Conservation (phyloP, 2,329 filamentous ascomycete genomes). For the Trichoderma aggressivum region DNA sequence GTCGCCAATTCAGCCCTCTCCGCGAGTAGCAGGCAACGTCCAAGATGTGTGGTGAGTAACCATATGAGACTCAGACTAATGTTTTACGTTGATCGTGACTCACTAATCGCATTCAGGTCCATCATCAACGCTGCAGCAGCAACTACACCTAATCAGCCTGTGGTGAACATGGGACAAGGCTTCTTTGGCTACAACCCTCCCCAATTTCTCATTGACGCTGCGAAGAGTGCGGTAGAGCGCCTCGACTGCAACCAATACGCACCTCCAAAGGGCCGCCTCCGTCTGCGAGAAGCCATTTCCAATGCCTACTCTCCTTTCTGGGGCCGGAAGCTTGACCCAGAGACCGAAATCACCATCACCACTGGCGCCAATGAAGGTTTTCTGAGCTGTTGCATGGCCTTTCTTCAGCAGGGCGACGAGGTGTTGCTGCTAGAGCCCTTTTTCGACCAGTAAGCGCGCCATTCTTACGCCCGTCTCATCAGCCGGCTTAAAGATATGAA, state of each 20-base stretch:
- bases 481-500: not conserved
- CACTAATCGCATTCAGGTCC: not conserved
- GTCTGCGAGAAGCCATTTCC: not conserved
- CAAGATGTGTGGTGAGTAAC: not conserved
- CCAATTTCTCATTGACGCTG: slow-evolving; percentile 5
- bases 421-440: not conserved
- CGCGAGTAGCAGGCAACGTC: not conserved
- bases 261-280: not conserved
- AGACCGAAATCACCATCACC: not conserved
- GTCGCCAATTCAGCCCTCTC: not conserved
- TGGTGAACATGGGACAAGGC: slow-evolving; percentile 8
- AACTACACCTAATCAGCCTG: not conserved
- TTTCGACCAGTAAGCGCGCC: slow-evolving; percentile 5
- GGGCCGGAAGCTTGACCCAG: not conserved
- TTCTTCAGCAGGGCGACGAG: slow-evolving; percentile 1
- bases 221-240: not conserved
- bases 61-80: not conserved
- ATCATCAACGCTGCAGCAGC: slow-evolving; percentile 8
- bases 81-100: not conserved
- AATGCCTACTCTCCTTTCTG: slow-evolving; percentile 7
- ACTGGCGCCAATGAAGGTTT: slow-evolving; percentile 4
- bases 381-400: slow-evolving; percentile 4
- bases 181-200: slow-evolving; percentile 10
- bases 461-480: not conserved
- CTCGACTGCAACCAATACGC: slow-evolving; percentile 6